Conservation (phyloP, 345 rosid genomes). For the Luvunga scandens region DNA sequence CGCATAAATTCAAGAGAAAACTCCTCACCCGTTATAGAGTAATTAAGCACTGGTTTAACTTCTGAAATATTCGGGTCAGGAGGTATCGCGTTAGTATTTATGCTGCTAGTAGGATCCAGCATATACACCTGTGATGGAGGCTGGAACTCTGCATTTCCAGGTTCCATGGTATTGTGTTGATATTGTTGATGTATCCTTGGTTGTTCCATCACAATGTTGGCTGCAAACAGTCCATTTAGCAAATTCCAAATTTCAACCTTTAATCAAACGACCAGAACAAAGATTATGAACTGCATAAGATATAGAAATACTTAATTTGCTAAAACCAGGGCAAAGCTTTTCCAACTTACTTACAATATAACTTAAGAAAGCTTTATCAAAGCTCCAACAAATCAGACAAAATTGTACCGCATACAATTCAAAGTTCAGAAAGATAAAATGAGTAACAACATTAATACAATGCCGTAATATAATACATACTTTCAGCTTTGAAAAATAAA, state of each 20-base stretch:
- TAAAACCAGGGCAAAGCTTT: not conserved
- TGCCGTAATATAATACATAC: not conserved
- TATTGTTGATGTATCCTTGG: constrained; percentile 33
- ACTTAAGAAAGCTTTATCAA: not conserved
- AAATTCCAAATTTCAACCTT: constrained; percentile 8
- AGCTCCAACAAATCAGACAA: not conserved
- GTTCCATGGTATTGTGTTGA: constrained; percentile 42
- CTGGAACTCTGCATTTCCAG: constrained; percentile 42
- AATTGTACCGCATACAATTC: not conserved
- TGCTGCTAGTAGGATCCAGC: constrained; percentile 39
- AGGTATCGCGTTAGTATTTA: constrained; percentile 35
- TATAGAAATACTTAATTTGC: constrained; percentile 2
- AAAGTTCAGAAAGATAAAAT: not conserved
- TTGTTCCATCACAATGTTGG: constrained; percentile 41
- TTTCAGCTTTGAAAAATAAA: not conserved
- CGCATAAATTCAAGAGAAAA: constrained; percentile 88
- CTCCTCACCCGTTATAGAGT: constrained; percentile 91
- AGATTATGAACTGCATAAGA: not conserved
- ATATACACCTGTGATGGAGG: constrained; percentile 41
- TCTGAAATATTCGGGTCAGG: constrained; percentile 42
- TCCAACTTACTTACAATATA: constrained; percentile 1
- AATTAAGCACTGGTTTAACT: constrained; percentile 69
- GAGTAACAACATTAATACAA: not conserved
- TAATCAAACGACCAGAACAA: not conserved
- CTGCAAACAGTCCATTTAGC: constrained; percentile 13